Base-by-base conservation (phyloP, 768 basidiomycete species). In the Naganishia kalamii region DNA sequence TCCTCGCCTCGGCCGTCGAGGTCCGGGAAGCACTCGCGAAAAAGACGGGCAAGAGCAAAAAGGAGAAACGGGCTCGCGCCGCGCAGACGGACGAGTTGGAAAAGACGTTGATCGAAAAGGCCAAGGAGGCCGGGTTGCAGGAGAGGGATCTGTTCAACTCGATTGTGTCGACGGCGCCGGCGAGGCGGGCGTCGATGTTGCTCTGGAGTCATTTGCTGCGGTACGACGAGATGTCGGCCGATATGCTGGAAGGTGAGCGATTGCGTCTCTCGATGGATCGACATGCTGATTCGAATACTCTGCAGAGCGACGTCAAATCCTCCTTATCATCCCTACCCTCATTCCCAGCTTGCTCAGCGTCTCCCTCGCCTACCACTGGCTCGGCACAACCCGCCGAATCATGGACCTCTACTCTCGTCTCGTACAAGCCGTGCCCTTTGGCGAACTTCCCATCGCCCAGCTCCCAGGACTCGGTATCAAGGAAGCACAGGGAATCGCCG, bases 191-290 rank as follows among this genome's bases (percentile, higher is more conserved):
- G 0, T 81, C 91, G 63, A 80, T 88, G 1, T 80, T 96, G 5
- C 79, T 96, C 2, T 93, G 90, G 74, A 88, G 90, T 10, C 90
- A 98, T 79, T 79, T 98, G 46, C 80, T 94, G 37, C 83, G 93
- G 29, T 68, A 85, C 33, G 84, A 83, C 1, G 77, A 86, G 62
- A 77, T 81, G 7, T 81, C 84, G 25, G 65, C 82, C 1, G 76
- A 79, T 0, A 78, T 96, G 10, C 82, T 83, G 67, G 81, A 83
- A 79, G 87, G 92, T 92, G 68, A 72, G 63, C 67, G 71, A 27
- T 48, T 65, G n/a, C 54, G 65, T 25, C 67, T 70, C 48, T 57
- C 40, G 29, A 5, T 17, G 52, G 2, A n/a, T n/a, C 25, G 25
- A 21, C n/a, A 4, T 32, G 15, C 30, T 44, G 23, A 44, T 19